Base-by-base conservation (phyloP, 768 basidiomycete species). In the Lactarius vividus region DNA sequence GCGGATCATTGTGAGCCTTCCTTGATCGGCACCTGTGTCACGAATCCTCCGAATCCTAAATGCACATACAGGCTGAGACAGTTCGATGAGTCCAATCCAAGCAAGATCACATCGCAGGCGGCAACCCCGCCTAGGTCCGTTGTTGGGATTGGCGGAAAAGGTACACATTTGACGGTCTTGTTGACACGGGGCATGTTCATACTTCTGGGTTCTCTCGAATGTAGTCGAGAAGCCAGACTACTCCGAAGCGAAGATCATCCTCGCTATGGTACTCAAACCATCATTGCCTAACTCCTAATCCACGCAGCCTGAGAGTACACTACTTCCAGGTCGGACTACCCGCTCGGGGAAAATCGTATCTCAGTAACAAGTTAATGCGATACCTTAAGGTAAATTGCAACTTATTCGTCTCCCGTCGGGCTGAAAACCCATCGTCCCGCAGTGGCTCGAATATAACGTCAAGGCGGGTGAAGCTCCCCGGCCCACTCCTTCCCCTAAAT, bases 401-500 rank as follows among this genome's bases (percentile, higher is more conserved):
- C 61, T 7, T 35, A 44, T 62, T 57, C 62, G 42, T 61, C 46
- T 35, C 26, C 3, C 20, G 31, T 8, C 57, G 16, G 39, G n/a
- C 61, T 53, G 28, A 39, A 16, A 56, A 62, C 61, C 58, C 46
- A 40, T 54, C 23, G 13, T 46, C 33, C 63, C 54, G 18, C 70
- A 98, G 95, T 99, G 97, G 97, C 84, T 99, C 54, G 97, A 99
- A 77, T 99, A 98, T 75, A 87, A 96, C 70, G 96, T 97, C 70
- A 92, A 94, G 82, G 93, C 88, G 67, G n/a, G 72, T 39, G 29
- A 49, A 26, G n/a, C 18, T 23, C 18, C 8, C 46, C 35, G 23
- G 33, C 23, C 37, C 28, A 23, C 23, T 13, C 44, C 6, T 57
- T 28, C 1, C 15, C 31, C 18, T 53, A 28, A 35, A 54, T 44